These are phyloP conservation scores for Phenoliferia sp. DNA, from an alignment of 1,284 basidiomycete species.

Conservation along the genomic window DNA sequence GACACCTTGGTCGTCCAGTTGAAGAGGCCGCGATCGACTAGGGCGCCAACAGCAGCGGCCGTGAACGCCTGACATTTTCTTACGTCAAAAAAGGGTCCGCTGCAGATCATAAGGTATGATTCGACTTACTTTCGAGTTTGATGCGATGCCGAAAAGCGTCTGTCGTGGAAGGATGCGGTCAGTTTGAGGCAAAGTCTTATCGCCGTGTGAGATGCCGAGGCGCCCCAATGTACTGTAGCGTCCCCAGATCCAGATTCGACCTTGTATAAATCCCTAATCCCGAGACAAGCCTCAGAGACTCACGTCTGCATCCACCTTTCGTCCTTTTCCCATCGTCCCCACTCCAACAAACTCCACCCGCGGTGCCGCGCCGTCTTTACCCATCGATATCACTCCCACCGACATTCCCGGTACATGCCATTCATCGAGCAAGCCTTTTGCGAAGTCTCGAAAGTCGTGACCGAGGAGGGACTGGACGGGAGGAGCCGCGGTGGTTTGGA, in stretches of 20 bases:
- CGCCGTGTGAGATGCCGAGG: no score
- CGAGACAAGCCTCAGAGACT: not conserved
- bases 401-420: not conserved
- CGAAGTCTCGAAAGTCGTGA: not conserved
- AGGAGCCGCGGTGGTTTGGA: no score
- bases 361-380: not conserved
- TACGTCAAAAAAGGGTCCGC: not conserved
- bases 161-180: not conserved
- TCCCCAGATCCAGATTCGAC: not conserved
- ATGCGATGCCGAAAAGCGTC: constrained; percentile 9
- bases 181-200: no score
- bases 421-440: not conserved
- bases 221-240: no score
- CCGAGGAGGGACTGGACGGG: no score
- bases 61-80: constrained; percentile 47
- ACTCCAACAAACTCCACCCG: not conserved
- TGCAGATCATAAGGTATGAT: not conserved
- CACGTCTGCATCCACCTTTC: constrained; percentile 1
- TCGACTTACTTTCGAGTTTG: not conserved
- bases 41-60: constrained; percentile 44
- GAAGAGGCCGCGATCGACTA: constrained; percentile 44
- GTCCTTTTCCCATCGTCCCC: not conserved
- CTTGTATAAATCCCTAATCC: not conserved
- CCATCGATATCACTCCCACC: not conserved
- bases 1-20: constrained; percentile 44